Percentiles rank a stretch among this genome's conserved stretches.
Evolutionary conservation across 2,329 filamentous ascomycete species (phyloP).

Genomic region (Aspergillus ustus): DNA sequence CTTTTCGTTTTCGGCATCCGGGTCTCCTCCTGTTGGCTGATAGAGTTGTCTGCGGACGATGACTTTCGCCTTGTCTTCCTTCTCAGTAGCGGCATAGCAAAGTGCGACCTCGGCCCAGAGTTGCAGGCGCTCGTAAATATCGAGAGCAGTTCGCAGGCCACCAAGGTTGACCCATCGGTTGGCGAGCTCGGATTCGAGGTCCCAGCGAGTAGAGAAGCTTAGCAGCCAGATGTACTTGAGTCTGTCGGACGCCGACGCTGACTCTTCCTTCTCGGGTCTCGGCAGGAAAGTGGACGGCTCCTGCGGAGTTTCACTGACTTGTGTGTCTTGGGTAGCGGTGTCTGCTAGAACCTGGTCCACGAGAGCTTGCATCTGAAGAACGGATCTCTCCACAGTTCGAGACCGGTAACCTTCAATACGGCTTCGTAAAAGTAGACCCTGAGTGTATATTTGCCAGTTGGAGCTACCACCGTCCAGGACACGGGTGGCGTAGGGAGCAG

Average conservation of each 20-base stretch:
- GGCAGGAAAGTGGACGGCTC: conserved; percentile 80
- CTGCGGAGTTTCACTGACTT: conserved; percentile 38
- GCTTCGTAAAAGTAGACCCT: conserved; percentile 85
- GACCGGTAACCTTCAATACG: conserved; percentile 87
- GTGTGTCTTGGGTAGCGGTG: conserved; percentile 59
- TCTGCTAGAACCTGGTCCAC: conserved; percentile 95
- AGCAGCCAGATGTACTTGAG: conserved; percentile 84
- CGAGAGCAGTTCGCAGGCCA: conserved; percentile 84
- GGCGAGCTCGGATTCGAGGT: conserved; percentile 90
- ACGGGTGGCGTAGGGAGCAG: conserved; percentile 84
- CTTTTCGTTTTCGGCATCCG: conserved; percentile 58
- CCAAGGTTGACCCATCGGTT: conserved; percentile 90
- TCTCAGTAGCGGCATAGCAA: conserved; percentile 78
- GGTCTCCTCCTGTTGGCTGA: conserved; percentile 57
- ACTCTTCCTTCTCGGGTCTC: conserved; percentile 73
- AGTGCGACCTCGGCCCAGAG: conserved; percentile 95
- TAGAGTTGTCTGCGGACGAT: conserved; percentile 82
- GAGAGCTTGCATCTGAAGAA: conserved; percentile 91
- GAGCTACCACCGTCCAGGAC: conserved; percentile 87
- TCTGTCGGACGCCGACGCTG: conserved; percentile 72
- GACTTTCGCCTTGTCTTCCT: conserved; percentile 79
- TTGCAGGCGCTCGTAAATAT: conserved; percentile 91
- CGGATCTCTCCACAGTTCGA: conserved; percentile 83
- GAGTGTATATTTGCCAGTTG: conserved; percentile 98
- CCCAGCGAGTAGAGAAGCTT: conserved; percentile 85